Evolutionary conservation across 371 early-diverging fungal species (phyloP).

Genomic region (Lichtheimia ornata): DNA sequence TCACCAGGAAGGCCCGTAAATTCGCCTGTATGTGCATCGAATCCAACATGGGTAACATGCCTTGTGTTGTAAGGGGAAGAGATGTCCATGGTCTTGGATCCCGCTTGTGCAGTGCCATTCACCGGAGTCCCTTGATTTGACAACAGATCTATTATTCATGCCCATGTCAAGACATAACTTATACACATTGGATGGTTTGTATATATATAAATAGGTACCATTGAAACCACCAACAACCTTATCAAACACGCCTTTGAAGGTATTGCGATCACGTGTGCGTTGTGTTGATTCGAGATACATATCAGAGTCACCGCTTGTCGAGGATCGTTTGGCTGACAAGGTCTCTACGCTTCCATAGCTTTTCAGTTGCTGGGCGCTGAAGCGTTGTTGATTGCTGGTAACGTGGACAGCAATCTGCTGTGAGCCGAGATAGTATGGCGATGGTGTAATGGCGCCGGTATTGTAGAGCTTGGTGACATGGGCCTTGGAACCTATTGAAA

Average conservation of each 20-base stretch:
- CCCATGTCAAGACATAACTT: too few relatives aligned
- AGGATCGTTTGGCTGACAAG: neutral
- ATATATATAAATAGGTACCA: too few relatives aligned
- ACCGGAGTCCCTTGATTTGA: neutral
- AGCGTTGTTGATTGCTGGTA: slow-evolving; percentile 1
- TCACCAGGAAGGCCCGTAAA: slow-evolving; percentile 93
- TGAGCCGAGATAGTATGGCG: slow-evolving; percentile 4
- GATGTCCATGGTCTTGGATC: slow-evolving; percentile 57
- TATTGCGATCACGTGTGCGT: slow-evolving; percentile 24
- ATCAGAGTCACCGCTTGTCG: neutral
- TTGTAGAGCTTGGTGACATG: slow-evolving; percentile 31
- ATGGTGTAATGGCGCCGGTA: slow-evolving; percentile 18
- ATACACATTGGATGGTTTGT: too few relatives aligned
- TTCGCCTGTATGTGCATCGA: slow-evolving; percentile 86
- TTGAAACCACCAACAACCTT: slow-evolving; percentile 59
- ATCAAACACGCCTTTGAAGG: slow-evolving; percentile 65
- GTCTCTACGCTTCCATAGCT: slow-evolving; percentile 10
- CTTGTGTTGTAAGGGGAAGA: slow-evolving; percentile 94
- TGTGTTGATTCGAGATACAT: slow-evolving; percentile 9
- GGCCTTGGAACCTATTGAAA: slow-evolving; percentile 20
- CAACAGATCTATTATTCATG: slow-evolving; percentile 3
- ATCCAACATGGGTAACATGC: slow-evolving; percentile 94
- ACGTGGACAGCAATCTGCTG: slow-evolving; percentile 12
- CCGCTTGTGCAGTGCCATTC: neutral
- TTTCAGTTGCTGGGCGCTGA: slow-evolving; percentile 4